These are phyloP conservation scores for Galeopsis tetrahit DNA, from an alignment of 257 asterid species.

Conservation along the genomic window DNA sequence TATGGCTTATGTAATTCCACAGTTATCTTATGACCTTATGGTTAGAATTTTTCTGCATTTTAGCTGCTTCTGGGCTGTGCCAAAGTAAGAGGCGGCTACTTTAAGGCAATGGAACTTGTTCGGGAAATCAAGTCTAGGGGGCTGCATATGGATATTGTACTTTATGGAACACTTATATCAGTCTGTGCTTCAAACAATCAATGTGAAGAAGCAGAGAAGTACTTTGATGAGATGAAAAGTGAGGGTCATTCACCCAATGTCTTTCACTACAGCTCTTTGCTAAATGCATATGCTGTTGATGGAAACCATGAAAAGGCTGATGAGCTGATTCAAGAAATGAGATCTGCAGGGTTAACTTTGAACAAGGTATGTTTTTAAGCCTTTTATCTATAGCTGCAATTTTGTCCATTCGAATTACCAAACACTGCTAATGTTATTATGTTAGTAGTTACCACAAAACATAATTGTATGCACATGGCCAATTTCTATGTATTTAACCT, in stretches of 20 bases:
- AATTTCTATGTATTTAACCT: constrained; percentile 9
- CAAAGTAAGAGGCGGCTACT: constrained; percentile 73
- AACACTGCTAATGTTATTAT: constrained; percentile 1
- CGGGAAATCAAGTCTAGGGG: constrained; percentile 71
- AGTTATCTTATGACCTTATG: constrained; percentile 25
- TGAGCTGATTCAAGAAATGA: constrained; percentile 77
- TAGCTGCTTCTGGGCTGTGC: constrained; percentile 91
- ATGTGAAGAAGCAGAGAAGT: constrained; percentile 81
- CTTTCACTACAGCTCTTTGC: constrained; percentile 93
- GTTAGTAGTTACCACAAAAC: not conserved
- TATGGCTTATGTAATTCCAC: constrained; percentile 8
- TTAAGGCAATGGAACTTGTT: constrained; percentile 82
- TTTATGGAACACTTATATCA: constrained; percentile 84
- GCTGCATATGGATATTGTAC: constrained; percentile 74
- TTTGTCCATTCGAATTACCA: constrained; percentile 14
- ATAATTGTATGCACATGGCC: constrained; percentile 19
- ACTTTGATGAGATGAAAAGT: constrained; percentile 83
- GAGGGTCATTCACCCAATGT: constrained; percentile 88
- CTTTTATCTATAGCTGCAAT: constrained; percentile 9
- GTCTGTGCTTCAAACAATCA: constrained; percentile 88
- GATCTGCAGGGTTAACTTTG: constrained; percentile 61
- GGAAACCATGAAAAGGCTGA: constrained; percentile 80
- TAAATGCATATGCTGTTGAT: constrained; percentile 83
- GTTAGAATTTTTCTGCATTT: constrained; percentile 36
- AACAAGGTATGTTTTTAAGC: constrained; percentile 67